Percentiles rank a stretch among this genome's conserved stretches.
phyloP scores from a whole-genome alignment of 306 rosid genomes.

The Prunus armeniaca region DNA sequence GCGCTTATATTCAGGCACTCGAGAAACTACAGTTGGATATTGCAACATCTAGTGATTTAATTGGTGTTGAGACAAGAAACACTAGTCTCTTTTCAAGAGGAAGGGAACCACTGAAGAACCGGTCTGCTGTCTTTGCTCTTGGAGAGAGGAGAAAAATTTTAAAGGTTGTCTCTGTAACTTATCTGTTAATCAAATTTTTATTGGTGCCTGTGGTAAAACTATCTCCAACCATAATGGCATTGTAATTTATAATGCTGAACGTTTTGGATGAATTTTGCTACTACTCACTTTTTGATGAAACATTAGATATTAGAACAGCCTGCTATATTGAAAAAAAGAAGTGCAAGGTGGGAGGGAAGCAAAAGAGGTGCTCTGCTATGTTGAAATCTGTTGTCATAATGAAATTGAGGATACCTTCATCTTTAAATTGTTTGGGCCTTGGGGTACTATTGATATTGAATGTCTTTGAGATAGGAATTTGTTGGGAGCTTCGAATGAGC shows the following conservation, averaged over 20 bases:
- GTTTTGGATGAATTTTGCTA: not conserved
- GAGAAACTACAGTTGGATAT: constrained; percentile 96
- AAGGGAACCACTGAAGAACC: constrained; percentile 91
- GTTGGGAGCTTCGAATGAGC: not conserved
- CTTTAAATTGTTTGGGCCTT: not conserved
- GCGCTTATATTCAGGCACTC: constrained; percentile 89
- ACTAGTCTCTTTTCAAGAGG: constrained; percentile 73
- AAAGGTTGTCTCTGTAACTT: constrained; percentile 39
- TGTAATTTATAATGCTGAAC: not conserved
- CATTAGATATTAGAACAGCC: not conserved
- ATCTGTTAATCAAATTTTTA: not conserved
- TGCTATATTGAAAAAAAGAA: not conserved
- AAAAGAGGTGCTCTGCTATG: not conserved
- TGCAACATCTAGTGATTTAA: constrained; percentile 90
- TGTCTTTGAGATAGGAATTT: not conserved
- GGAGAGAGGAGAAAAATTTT: constrained; percentile 87
- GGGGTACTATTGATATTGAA: constrained; percentile 2
- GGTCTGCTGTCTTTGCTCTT: constrained; percentile 93
- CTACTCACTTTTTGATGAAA: not conserved
- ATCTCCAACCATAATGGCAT: not conserved
- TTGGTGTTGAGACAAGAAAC: constrained; percentile 92
- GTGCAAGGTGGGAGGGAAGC: not conserved
- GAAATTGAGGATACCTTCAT: not conserved
- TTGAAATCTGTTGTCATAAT: not conserved
- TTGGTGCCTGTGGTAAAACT: not conserved